Conservation (phyloP, 202 grass and related monocot genomes). For the Panicum virgatum region DNA sequence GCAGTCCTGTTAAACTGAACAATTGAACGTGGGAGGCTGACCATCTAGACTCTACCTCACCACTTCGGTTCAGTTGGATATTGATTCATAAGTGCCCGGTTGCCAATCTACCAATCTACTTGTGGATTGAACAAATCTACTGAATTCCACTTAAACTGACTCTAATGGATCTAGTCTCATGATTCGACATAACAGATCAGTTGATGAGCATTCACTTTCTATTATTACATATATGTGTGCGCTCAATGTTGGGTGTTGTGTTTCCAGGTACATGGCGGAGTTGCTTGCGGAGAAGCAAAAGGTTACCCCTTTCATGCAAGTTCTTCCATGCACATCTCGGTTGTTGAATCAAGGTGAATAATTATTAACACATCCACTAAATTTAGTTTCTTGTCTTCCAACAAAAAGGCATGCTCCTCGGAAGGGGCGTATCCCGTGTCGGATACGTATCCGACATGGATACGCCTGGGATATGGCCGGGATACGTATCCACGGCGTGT, state of each 20-base stretch:
- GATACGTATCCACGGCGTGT: too few species aligned
- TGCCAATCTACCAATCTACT: neutral
- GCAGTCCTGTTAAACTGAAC: neutral
- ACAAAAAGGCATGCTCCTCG: neutral
- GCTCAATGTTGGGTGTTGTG: neutral
- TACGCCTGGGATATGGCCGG: too few species aligned
- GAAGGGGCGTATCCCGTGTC: too few species aligned
- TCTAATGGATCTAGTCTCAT: neutral
- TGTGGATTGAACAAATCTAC: neutral
- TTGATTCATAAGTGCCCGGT: neutral
- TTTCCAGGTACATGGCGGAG: slow-evolving; percentile 36
- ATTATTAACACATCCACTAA: neutral
- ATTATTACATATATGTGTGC: neutral
- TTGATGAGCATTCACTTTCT: neutral
- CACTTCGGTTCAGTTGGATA: neutral
- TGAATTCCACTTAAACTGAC: neutral
- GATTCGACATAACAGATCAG: neutral
- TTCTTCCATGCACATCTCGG: slow-evolving; percentile 32
- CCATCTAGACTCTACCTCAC: neutral
- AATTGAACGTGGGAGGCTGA: neutral
- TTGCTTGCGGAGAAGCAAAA: slow-evolving; percentile 39
- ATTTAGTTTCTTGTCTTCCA: neutral
- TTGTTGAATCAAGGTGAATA: slow-evolving; percentile 42
- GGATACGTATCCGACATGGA: too few species aligned
- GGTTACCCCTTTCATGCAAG: slow-evolving; percentile 33